These are phyloP conservation scores for Ammopiptanthus mongolicus DNA, from an alignment of 306 rosid species.

Conservation along the genomic window DNA sequence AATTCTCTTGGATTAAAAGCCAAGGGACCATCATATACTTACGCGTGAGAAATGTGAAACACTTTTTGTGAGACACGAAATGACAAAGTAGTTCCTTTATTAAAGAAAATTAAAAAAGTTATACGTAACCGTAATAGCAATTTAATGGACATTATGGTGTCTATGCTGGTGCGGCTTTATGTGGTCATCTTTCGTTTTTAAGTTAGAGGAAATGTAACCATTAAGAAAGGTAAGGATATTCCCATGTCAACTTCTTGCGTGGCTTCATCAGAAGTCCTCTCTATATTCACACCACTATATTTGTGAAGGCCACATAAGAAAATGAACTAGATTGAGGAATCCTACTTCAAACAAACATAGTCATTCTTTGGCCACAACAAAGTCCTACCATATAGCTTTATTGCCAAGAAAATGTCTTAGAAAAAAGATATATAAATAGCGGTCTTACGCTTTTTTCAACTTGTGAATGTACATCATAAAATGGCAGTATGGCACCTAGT, in stretches of 20 bases:
- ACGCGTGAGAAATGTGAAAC: conserved; percentile 5
- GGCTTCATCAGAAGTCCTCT: background rate
- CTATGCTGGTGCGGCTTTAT: conserved; percentile 10
- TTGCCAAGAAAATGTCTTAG: background rate
- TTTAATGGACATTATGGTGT: conserved; percentile 22
- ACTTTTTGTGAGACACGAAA: conserved; percentile 4
- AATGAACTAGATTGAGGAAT: background rate
- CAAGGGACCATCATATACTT: conserved; percentile 37
- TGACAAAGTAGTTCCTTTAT: conserved; percentile 21
- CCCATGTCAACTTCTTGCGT: conserved; percentile 11
- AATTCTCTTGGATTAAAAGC: conserved; percentile 61
- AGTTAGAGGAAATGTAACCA: conserved; percentile 26
- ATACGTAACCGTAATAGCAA: background rate
- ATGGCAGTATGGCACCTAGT: too few species aligned
- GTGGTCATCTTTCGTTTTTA: conserved; percentile 39
- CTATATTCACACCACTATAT: background rate
- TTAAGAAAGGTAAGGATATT: conserved; percentile 33
- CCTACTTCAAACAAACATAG: background rate
- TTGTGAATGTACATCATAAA: too few species aligned
- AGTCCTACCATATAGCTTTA: background rate
- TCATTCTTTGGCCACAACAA: background rate
- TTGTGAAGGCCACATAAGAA: background rate
- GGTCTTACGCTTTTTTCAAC: too few species aligned
- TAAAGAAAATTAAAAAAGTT: background rate
- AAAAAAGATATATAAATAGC: too few species aligned